Conservation (phyloP, 140 eudicot genomes). For the Bidens hawaiensis region DNA sequence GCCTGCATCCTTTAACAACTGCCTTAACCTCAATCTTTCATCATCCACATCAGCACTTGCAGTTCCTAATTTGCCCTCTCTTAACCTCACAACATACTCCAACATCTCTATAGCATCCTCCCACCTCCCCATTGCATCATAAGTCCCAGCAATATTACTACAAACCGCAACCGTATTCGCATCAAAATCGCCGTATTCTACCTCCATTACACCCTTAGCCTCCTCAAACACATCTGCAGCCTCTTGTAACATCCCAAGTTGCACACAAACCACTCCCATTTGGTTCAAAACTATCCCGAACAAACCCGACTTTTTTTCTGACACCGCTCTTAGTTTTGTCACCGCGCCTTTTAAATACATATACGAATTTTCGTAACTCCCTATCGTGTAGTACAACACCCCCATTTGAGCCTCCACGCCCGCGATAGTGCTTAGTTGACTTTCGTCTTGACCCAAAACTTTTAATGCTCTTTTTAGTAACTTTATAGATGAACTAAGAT, state of each 20-base stretch:
- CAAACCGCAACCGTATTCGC: constrained; percentile 77
- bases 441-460: constrained; percentile 49
- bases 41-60: constrained; percentile 86
- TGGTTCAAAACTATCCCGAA: constrained; percentile 85
- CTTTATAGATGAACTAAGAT: constrained; percentile 51
- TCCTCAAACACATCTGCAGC: constrained; percentile 85
- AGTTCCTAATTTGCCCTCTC: constrained; percentile 97
- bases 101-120: constrained; percentile 77
- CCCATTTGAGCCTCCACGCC: constrained; percentile 94
- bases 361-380: constrained; percentile 56
- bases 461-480: constrained; percentile 65
- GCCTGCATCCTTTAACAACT: constrained; percentile 70
- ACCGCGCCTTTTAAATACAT: constrained; percentile 49
- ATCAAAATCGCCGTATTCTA: constrained; percentile 73
- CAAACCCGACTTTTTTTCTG: constrained; percentile 67
- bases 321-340: constrained; percentile 46
- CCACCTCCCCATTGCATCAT: constrained; percentile 95
- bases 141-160: constrained; percentile 93
- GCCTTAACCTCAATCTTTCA: constrained; percentile 57
- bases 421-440: constrained; percentile 66
- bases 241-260: constrained; percentile 54
- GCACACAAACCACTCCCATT: constrained; percentile 78
- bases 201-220: constrained; percentile 67
- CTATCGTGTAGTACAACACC: constrained; percentile 59
- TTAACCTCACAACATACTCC: constrained; percentile 67